Base-by-base conservation (phyloP, 805 yeast genomes). In the Spathaspora passalidarum region DNA sequence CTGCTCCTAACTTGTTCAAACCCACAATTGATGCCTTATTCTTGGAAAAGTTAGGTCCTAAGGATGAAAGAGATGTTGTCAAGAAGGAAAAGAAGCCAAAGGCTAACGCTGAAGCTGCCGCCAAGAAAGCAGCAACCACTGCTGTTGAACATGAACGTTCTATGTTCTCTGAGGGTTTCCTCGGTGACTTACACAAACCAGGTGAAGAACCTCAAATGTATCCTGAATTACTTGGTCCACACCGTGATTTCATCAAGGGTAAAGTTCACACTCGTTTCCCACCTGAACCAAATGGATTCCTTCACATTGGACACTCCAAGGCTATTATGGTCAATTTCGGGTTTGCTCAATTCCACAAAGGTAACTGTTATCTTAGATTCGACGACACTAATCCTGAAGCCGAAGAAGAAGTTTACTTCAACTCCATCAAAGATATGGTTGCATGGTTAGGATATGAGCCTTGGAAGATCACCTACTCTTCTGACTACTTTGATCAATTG, bases 331-430 rank as follows among this genome's bases (percentile, higher is more conserved):
- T 92, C 45, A 91, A 94, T 65, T 94, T 94, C 67, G 99, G 99
- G n/a, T 94, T 76, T 66, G 99, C 99, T 35, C 84, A 86, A 62
- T 85, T 73, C 69, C 76, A 90, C 64, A 78, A 80, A 50, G 99
- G 99, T 52, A 75, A 80, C 44, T 94, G 99, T 67, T 89, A 90
- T 63, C 77, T 94, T 65, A 80, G 99, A 65, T 94, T 82, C 58
- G 99, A 94, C 67, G 99, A 94, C 63, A 94, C 99, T 26, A 94
- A 94, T 61, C 99, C 99, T 1, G 99, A 94, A 69, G 97, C 97
- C 38, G 99, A 94, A 70, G 97, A 94, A 56, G 97, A 90, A 56
- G 81, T 81, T 45, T 94, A 86, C 64, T 89, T 94, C 66, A 82
- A 80, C 54, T 83, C 96, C 40, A 94, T 94, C 50, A 73, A 80